These are phyloP conservation scores for Stereocaulon alpinum DNA, from an alignment of 495 filamentous ascomycete genomes.

Conservation along the genomic window DNA sequence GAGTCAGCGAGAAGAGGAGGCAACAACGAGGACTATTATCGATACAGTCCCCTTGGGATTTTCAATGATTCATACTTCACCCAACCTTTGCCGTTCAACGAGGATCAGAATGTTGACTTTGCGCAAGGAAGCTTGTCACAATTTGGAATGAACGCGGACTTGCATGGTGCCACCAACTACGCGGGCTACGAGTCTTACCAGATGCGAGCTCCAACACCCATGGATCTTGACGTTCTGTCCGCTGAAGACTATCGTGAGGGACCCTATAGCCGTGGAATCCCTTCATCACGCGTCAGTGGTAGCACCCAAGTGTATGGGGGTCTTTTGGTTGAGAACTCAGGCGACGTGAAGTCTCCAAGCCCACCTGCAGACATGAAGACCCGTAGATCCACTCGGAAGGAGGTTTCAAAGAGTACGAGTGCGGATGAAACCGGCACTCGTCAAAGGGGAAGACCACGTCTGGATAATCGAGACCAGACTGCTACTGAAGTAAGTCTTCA, in stretches of 20 bases:
- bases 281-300: not conserved
- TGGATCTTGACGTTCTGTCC: slow-evolving; percentile 12
- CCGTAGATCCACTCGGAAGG: slow-evolving; percentile 8
- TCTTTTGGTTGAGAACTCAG: not conserved
- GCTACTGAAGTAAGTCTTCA: slow-evolving; percentile 27
- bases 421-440: slow-evolving; percentile 12
- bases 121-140: not conserved
- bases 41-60: slow-evolving; percentile 6
- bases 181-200: slow-evolving; percentile 1
- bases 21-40: slow-evolving; percentile 11
- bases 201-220: not conserved
- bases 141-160: not conserved
- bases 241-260: slow-evolving; percentile 11
- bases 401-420: not conserved
- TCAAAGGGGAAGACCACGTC: slow-evolving; percentile 51
- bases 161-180: not conserved
- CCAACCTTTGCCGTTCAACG: slow-evolving; percentile 1
- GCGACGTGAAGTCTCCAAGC: not conserved
- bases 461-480: slow-evolving; percentile 59
- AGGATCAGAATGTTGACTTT: not conserved
- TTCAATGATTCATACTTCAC: slow-evolving; percentile 11
- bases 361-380: not conserved
- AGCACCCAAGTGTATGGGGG: not conserved
- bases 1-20: slow-evolving; percentile 7
- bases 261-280: not conserved